Evolutionary conservation across 331 rosid genomes (phyloP).

Genomic region (Phaseolus coccineus): DNA sequence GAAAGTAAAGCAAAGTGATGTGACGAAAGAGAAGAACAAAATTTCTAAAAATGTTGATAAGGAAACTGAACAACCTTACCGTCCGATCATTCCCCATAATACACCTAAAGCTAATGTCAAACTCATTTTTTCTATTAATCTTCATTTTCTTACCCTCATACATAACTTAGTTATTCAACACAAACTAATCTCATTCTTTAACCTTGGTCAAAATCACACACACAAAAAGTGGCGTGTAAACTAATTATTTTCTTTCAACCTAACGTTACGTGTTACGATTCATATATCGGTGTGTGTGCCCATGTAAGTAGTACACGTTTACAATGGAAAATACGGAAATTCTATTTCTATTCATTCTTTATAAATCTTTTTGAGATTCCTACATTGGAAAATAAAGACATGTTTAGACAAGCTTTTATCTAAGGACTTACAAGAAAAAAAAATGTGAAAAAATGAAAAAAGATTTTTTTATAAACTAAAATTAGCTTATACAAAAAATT

Average conservation of each 20-base stretch:
- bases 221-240: background rate
- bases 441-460: too few species aligned
- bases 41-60: slow-evolving; percentile 46
- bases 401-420: too few species aligned
- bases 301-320: background rate
- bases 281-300: background rate
- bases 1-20: slow-evolving; percentile 3
- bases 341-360: background rate
- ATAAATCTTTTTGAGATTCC: background rate
- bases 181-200: background rate
- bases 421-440: too few species aligned
- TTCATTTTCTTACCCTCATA: slow-evolving; percentile 23
- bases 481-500: too few species aligned
- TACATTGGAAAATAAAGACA: too few species aligned
- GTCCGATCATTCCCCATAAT: slow-evolving; percentile 39
- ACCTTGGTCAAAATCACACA: background rate
- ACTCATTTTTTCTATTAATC: slow-evolving; percentile 20
- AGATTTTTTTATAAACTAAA: too few species aligned
- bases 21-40: slow-evolving; percentile 32
- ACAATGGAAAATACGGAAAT: background rate
- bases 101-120: slow-evolving; percentile 43
- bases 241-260: slow-evolving; percentile 18
- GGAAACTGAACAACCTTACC: slow-evolving; percentile 55
- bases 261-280: slow-evolving; percentile 18
- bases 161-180: too few species aligned